phyloP scores from a whole-genome alignment of 352 stramenopile genomes.

The Pythium plurisporium region DNA sequence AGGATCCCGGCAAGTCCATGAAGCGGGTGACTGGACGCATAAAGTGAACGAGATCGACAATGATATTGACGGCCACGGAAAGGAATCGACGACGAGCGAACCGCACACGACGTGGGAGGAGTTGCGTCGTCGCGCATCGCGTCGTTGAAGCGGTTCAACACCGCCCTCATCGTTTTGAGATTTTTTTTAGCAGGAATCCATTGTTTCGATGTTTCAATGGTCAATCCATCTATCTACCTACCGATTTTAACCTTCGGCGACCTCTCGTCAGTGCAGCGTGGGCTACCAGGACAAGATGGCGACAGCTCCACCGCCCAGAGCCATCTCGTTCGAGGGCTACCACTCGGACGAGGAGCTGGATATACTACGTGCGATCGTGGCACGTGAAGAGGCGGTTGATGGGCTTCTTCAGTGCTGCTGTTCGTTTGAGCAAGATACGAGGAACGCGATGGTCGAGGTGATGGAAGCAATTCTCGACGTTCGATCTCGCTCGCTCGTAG shows the following conservation, averaged over 20 bases:
- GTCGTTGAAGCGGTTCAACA: not conserved
- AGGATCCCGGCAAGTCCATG: not conserved
- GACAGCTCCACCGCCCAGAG: constrained; percentile 6
- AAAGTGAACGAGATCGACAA: not conserved
- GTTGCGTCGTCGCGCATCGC: not conserved
- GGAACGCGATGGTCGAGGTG: constrained; percentile 27
- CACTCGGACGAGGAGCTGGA: constrained; percentile 59
- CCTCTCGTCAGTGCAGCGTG: too few species aligned
- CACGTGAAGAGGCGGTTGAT: constrained; percentile 53
- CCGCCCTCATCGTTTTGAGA: too few species aligned
- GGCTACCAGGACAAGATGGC: not conserved
- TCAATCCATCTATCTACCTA: too few species aligned
- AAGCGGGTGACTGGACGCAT: not conserved
- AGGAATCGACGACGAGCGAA: too few species aligned
- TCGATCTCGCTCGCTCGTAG: constrained; percentile 39
- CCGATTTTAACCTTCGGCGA: too few species aligned
- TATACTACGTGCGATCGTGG: constrained; percentile 61
- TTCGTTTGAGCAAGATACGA: constrained; percentile 36
- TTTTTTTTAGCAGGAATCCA: too few species aligned
- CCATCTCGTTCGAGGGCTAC: constrained; percentile 49
- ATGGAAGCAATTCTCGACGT: constrained; percentile 47
- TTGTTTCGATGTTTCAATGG: too few species aligned
- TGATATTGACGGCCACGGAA: not conserved
- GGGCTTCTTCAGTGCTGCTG: constrained; percentile 43
- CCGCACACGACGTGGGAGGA: constrained; percentile 1